Conservation (phyloP, 2,329 filamentous ascomycete species). For the Karstenula rhodostoma region DNA sequence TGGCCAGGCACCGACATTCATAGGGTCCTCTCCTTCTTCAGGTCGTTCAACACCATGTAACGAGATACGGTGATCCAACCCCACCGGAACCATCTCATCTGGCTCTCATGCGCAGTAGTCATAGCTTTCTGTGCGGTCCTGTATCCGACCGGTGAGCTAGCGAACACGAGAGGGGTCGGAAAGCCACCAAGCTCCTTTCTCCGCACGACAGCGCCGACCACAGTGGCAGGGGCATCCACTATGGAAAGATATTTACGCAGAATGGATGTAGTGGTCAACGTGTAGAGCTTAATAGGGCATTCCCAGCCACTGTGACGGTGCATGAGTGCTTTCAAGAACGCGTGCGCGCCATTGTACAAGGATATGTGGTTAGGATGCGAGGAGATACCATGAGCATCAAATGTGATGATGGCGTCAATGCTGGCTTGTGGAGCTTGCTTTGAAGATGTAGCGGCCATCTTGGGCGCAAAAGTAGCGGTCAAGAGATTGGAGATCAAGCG, state of each 20-base stretch:
- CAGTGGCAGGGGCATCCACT: constrained; percentile 76
- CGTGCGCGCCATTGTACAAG: constrained; percentile 79
- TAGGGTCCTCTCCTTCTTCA: constrained; percentile 65
- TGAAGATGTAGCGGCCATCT: constrained; percentile 56
- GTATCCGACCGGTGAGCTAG: constrained; percentile 71
- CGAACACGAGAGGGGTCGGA: constrained; percentile 69
- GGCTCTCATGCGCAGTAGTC: constrained; percentile 87
- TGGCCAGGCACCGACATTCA: constrained; percentile 8
- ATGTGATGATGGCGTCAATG: constrained; percentile 88
- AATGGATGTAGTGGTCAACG: constrained; percentile 75
- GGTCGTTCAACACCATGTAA: constrained; percentile 95
- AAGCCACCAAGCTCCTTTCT: constrained; percentile 62
- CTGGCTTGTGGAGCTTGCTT: constrained; percentile 59
- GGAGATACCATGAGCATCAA: constrained; percentile 83
- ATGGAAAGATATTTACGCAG: constrained; percentile 82
- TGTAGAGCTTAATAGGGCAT: constrained; percentile 84
- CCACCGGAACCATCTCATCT: constrained; percentile 99
- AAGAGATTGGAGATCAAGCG: constrained; percentile 75
- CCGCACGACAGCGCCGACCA: constrained; percentile 63
- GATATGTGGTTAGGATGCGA: constrained; percentile 93
- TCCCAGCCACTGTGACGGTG: constrained; percentile 69
- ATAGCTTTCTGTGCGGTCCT: constrained; percentile 82
- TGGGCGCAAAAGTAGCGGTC: constrained; percentile 75
- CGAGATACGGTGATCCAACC: constrained; percentile 90
- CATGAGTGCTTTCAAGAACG: constrained; percentile 74